Conservation (phyloP, 2,329 filamentous ascomycete genomes). For the Dendryphion nanum region DNA sequence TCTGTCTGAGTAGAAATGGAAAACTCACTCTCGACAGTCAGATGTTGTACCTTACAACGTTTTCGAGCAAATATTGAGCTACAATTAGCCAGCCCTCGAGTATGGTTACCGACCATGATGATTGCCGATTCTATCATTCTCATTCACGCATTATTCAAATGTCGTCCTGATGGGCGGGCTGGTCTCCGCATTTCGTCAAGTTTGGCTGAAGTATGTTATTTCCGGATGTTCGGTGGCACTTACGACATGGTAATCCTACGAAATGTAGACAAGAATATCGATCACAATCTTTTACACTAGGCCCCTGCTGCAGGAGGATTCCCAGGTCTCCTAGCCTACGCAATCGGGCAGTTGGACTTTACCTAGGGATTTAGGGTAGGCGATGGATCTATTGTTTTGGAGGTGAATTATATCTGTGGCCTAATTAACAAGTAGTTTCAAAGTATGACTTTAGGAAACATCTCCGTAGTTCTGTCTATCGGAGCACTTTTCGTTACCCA, state of each 20-base stretch:
- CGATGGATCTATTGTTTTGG: constrained; percentile 14
- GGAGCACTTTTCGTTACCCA: not conserved
- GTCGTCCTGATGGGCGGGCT: not conserved
- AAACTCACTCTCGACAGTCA: too few species aligned
- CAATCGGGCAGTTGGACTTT: constrained; percentile 59
- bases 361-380: constrained; percentile 38
- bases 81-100: constrained; percentile 17
- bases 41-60: too few species aligned
- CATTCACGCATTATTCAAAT: not conserved
- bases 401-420: constrained; percentile 1
- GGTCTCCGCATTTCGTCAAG: not conserved
- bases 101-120: not conserved
- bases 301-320: constrained; percentile 56
- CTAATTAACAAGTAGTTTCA: not conserved
- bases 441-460: not conserved
- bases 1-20: too few species aligned
- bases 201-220: constrained; percentile 5
- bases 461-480: not conserved
- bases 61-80: constrained; percentile 60
- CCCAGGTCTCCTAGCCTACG: constrained; percentile 53
- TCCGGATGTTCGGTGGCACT: constrained; percentile 37
- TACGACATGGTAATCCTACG: constrained; percentile 59
- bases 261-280: constrained; percentile 53
- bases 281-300: constrained; percentile 56
- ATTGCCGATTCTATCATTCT: not conserved